Base-by-base conservation (phyloP, 2,329 filamentous ascomycete species). In the Penicillium sp. region DNA sequence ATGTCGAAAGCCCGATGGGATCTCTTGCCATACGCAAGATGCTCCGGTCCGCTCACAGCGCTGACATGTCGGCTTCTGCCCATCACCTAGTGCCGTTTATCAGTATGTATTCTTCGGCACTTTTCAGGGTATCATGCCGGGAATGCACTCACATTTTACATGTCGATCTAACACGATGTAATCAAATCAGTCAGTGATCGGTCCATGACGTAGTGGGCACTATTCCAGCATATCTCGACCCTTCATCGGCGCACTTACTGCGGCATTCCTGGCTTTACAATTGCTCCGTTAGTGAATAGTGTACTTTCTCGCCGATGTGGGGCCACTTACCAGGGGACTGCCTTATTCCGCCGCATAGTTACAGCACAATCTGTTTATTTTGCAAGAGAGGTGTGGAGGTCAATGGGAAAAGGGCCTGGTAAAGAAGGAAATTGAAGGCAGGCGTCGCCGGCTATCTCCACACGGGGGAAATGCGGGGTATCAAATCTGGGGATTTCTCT, bases 1-100 rank as follows among this genome's bases (percentile, higher is more conserved):
- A 67, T 76, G 75, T 10, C 73, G 65, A 60, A 77, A 77, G 19
- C 54, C 58, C n/a, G 63, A 65, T 2, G 63, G 35, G 13, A 45
- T 44, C 10, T 42, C 57, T 33, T 63, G 59, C 65, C 65, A 63
- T 49, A 61, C 44, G 42, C 65, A 67, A 15, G 65, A 63, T n/a
- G 59, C 56, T 5, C 59, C 62, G 17, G 61, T 59, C 19, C 64
- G 61, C 49, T 61, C 40, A 35, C 65, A 67, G 5, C 65, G 65
- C 17, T 55, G 55, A 22, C 65, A 67, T 61, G 51, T 57, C 24
- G 65, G 65, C 47, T 61, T 65, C 7, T 60, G 47, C 8, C 61
- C 65, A 45, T 67, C 65, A 33, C 65, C 65, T 67, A 24, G 13
- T 4, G 47, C 42, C 26, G 45, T 53, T 26, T 19, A 47, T 45